A percentile compares a stretch with the other conserved stretches of the same genome.
These are phyloP conservation scores for Schizophyllum amplum DNA, from an alignment of 1,284 basidiomycete genomes.

Conservation along the genomic window DNA sequence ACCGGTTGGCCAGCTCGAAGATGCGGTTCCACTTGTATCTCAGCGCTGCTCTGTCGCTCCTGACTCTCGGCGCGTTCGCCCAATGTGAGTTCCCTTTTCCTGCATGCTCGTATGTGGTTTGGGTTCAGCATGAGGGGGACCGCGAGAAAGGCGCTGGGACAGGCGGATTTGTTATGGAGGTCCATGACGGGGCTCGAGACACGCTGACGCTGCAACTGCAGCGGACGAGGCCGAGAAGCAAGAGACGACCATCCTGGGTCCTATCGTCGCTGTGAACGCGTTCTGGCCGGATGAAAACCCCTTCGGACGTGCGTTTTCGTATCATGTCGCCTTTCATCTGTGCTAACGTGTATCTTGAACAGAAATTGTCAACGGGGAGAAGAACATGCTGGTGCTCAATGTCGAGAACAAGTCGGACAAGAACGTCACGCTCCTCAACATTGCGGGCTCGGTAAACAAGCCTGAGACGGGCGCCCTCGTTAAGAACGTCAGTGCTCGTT, in stretches of 20 bases:
- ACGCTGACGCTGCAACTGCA: background rate
- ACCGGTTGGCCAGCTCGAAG: background rate
- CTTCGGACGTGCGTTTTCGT: constrained; percentile 64
- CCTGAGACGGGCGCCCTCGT: constrained; percentile 58
- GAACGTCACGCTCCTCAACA: constrained; percentile 67
- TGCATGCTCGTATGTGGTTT: background rate
- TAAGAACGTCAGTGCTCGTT: constrained; percentile 57
- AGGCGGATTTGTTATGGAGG: constrained; percentile 10
- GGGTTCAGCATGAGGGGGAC: no score
- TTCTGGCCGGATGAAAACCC: constrained; percentile 72
- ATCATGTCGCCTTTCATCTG: no score
- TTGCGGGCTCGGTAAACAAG: constrained; percentile 69
- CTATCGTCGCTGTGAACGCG: constrained; percentile 48
- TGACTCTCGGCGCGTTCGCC: constrained; percentile 10
- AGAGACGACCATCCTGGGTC: constrained; percentile 1
- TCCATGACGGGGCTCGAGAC: background rate
- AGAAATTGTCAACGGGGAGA: constrained; percentile 86
- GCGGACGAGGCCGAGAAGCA: background rate
- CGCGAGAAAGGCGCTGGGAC: no score
- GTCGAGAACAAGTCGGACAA: constrained; percentile 72
- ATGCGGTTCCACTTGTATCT: constrained; percentile 13
- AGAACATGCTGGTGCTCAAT: constrained; percentile 58
- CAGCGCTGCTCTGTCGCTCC: constrained; percentile 11
- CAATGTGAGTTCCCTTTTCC: constrained; percentile 9
- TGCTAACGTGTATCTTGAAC: constrained; percentile 6